Base-by-base conservation (phyloP, 2,329 filamentous ascomycete species). In the Trematosphaeria pertusa region DNA sequence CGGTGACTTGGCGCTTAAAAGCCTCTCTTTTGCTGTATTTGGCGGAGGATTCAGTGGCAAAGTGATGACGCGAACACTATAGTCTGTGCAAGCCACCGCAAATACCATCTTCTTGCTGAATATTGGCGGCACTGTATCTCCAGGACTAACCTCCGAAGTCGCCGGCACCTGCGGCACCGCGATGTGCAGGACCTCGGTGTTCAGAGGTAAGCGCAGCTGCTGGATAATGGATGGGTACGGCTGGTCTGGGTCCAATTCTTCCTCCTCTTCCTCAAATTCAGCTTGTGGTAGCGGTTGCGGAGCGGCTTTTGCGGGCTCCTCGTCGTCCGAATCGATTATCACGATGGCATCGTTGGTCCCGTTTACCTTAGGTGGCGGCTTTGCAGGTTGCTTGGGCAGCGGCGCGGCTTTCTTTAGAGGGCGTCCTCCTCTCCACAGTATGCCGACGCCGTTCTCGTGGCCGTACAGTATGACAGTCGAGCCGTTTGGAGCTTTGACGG, bases 401-500 rank as follows among this genome's bases (percentile, higher is more conserved):
- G 56, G 46, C 22, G 59, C 51, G 37, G 47, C 42, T 42, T 61
- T 54, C 52, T 77, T 77, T 44, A 82, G 75, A 1, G 72, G 69
- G 21, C 73, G 75, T 3, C 84, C 84, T 33, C 83, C 83, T 67
- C 81, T 76, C 84, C 84, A 87, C 21, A 84, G 56, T 37, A 87
- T 69, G 46, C 78, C 78, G 17, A 87, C 57, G 4, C 84, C 85
- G 32, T 73, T 75, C 32, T 81, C 78, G 54, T 85, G 79, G 36
- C 80, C 84, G 56, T 84, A 85, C 10, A 87, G 60, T 34, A 86
- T 73, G 48, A 87, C 74, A 2, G 80, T 82, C 3, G 84, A 86
- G 62, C 82, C 82, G 66, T 86, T 86, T 17, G 82, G 78, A 15
- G 82, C 75, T 51, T 75, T 74, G 28, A 81, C 65, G 5, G 84